A percentile compares a stretch with the other conserved stretches of the same genome.
Conservation (phyloP, 2,329 filamentous ascomycete species). For the Trichoderma gracile region DNA sequence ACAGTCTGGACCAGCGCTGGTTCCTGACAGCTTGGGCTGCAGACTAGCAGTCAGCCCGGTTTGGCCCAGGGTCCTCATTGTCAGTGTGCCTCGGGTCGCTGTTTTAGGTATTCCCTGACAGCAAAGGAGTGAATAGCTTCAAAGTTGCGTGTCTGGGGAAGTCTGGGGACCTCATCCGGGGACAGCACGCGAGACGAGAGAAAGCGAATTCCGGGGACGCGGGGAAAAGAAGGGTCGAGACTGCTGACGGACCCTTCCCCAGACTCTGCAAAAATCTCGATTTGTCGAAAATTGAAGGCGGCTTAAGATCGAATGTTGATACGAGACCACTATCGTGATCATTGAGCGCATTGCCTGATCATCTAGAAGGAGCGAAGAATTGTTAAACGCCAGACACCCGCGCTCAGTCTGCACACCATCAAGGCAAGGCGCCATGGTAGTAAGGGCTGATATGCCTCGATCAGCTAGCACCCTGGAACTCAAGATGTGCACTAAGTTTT, state of each 20-base stretch:
- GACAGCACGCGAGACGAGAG: conserved; percentile 10
- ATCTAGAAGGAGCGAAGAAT: background rate
- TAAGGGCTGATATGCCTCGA: conserved; percentile 1
- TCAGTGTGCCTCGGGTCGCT: conserved; percentile 20
- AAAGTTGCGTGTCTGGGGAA: conserved; percentile 9
- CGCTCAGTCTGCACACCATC: conserved; percentile 3
- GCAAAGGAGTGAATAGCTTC: background rate
- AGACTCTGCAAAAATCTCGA: background rate
- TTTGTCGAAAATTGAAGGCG: background rate
- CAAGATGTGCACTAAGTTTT: conserved; percentile 6
- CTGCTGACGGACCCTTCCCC: conserved; percentile 19
- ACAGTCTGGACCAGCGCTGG: conserved; percentile 12
- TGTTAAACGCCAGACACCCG: background rate
- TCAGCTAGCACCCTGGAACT: conserved; percentile 6
- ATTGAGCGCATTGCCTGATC: background rate
- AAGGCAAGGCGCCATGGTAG: background rate
- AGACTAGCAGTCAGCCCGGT: background rate
- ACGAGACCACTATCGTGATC: background rate
- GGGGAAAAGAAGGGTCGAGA: conserved; percentile 8
- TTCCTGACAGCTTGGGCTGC: background rate
- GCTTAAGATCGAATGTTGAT: background rate
- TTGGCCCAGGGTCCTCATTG: conserved; percentile 16
- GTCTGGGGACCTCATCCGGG: conserved; percentile 5
- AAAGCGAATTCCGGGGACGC: background rate
- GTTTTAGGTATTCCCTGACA: conserved; percentile 14